phyloP scores from a whole-genome alignment of 176 grass and related monocot genomes.

The Carex scoparia region DNA sequence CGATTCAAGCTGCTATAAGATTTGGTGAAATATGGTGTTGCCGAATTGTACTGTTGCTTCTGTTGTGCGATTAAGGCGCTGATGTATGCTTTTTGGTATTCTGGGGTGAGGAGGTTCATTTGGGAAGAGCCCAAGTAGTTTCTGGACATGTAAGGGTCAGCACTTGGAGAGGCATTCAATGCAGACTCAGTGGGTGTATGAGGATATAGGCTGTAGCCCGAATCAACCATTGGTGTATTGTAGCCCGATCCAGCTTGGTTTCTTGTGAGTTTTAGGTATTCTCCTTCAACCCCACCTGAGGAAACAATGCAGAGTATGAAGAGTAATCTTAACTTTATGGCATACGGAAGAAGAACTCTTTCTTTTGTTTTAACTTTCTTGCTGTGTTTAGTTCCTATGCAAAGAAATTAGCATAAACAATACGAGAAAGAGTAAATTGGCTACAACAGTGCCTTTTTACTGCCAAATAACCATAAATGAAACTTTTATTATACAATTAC shows the following conservation, averaged over 20 bases:
- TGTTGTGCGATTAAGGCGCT: conserved; percentile 66
- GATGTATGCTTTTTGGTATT: conserved; percentile 75
- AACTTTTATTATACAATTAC: background rate
- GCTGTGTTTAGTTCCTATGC: background rate
- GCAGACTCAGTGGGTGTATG: conserved; percentile 50
- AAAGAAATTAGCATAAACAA: background rate
- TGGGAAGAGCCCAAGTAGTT: conserved; percentile 52
- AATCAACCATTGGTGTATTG: conserved; percentile 39
- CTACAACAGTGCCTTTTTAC: background rate
- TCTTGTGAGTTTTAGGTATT: conserved; percentile 45
- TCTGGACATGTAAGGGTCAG: conserved; percentile 56
- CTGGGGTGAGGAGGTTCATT: conserved; percentile 42
- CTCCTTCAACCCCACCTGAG: conserved; percentile 49
- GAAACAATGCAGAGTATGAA: background rate
- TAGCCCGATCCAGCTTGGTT: conserved; percentile 50
- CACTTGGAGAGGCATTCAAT: conserved; percentile 40
- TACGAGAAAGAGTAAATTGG: background rate
- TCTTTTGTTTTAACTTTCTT: background rate
- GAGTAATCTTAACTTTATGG: background rate
- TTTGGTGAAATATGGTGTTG: conserved; percentile 51
- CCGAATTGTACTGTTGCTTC: conserved; percentile 60
- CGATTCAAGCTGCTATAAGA: conserved; percentile 54
- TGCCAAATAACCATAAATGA: background rate
- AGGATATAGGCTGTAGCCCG: conserved; percentile 54
- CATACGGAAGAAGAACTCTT: background rate